A percentile compares a stretch with the other conserved stretches of the same genome.
These are phyloP conservation scores for Gnetum montanum DNA, from an alignment of 75 land plant genomes.

Conservation along the genomic window DNA sequence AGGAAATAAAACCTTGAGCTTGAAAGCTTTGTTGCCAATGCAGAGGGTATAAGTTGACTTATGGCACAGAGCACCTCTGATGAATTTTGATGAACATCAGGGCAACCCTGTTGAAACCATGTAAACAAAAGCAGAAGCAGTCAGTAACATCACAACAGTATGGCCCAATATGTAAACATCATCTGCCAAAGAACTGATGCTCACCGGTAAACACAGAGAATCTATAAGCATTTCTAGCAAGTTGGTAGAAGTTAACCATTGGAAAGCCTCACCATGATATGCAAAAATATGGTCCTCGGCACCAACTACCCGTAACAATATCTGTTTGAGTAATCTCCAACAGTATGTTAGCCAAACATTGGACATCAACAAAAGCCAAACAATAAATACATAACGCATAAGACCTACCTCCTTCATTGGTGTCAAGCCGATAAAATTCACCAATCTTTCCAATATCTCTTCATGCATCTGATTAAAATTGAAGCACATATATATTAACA, in stretches of 20 bases:
- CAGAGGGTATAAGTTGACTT: constrained; percentile 71
- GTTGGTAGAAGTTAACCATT: constrained; percentile 82
- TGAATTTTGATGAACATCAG: constrained; percentile 91
- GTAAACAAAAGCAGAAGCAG: background rate
- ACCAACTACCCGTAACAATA: constrained; percentile 77
- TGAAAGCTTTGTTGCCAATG: constrained; percentile 63
- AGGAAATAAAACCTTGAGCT: constrained; percentile 66
- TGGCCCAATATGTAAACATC: background rate
- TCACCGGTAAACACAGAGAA: constrained; percentile 81
- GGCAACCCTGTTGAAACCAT: constrained; percentile 40
- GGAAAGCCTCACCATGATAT: constrained; percentile 58
- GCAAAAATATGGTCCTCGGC: constrained; percentile 82
- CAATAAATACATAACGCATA: background rate
- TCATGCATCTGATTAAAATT: constrained; percentile 67
- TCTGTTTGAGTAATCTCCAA: constrained; percentile 24
- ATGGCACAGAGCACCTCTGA: constrained; percentile 90
- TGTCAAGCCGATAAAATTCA: constrained; percentile 93
- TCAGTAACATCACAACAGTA: background rate
- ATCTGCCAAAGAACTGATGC: constrained; percentile 10
- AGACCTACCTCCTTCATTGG: constrained; percentile 83
- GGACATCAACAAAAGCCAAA: background rate
- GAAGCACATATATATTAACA: background rate
- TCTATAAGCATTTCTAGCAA: constrained; percentile 96
- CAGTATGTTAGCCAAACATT: background rate
- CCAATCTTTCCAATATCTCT: constrained; percentile 58